Percentiles rank a stretch among this genome's conserved stretches.
Conservation (phyloP, 345 rosid genomes). For the Kandelia obovata region DNA sequence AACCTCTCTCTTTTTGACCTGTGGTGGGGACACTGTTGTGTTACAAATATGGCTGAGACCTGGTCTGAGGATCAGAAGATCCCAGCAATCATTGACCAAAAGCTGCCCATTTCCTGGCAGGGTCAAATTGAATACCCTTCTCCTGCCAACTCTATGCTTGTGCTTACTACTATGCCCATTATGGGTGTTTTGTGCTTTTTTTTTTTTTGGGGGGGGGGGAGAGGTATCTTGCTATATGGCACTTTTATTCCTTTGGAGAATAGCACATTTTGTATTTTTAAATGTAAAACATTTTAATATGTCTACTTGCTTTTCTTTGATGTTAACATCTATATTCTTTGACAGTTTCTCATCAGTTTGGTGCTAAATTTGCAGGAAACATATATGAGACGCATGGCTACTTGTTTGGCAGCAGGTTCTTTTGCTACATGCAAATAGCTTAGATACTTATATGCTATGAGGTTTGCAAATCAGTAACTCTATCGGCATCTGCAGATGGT, state of each 20-base stretch:
- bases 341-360: conserved; percentile 2
- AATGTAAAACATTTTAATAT: background rate
- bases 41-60: too few relatives aligned
- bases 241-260: background rate
- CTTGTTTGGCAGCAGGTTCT: conserved; percentile 87
- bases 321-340: background rate
- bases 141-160: too few relatives aligned
- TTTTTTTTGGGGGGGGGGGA: background rate
- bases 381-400: conserved; percentile 62
- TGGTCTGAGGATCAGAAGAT: too few relatives aligned
- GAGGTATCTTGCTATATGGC: background rate
- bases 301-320: background rate
- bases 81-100: too few relatives aligned
- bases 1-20: too few relatives aligned
- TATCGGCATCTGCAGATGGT: conserved; percentile 55
- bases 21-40: too few relatives aligned
- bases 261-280: background rate
- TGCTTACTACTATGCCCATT: too few relatives aligned
- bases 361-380: conserved; percentile 53
- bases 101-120: too few relatives aligned
- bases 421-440: conserved; percentile 6
- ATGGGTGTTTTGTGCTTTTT: background rate
- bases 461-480: conserved; percentile 13
- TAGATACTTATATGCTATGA: background rate
- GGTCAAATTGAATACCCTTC: too few relatives aligned